These are phyloP conservation scores for Ganoderma lingzhi DNA, from an alignment of 1,284 basidiomycete species.

Conservation along the genomic window DNA sequence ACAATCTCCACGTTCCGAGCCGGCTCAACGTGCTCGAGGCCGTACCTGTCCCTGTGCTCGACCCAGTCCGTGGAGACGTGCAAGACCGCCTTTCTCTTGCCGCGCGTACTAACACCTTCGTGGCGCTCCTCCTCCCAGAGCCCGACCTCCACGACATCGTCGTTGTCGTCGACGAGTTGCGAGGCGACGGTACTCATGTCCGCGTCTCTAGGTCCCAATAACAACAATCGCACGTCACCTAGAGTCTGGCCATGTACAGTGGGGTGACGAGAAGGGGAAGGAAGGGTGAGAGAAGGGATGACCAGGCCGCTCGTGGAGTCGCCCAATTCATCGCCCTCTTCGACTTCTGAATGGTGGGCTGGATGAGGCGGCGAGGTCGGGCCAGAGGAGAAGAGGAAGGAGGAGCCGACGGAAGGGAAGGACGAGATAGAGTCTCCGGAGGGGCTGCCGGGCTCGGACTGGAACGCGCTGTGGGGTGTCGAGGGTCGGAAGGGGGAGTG, in stretches of 20 bases:
- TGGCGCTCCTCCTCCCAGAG: slow-evolving; percentile 58
- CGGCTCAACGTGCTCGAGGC: slow-evolving; percentile 69
- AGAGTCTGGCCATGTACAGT: slow-evolving; percentile 71
- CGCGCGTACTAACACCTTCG: slow-evolving; percentile 28
- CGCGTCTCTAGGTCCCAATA: slow-evolving; percentile 55
- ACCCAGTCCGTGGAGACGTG: slow-evolving; percentile 75
- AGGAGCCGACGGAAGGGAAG: slow-evolving; percentile 75
- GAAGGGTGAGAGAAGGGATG: slow-evolving; percentile 73
- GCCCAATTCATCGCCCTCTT: slow-evolving; percentile 44
- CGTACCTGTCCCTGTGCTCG: slow-evolving; percentile 67
- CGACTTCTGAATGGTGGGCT: slow-evolving; percentile 43
- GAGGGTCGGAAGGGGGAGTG: slow-evolving; percentile 50
- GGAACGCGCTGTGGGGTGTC: slow-evolving; percentile 60
- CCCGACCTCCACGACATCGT: slow-evolving; percentile 68
- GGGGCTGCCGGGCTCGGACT: slow-evolving; percentile 64
- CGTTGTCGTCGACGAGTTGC: slow-evolving; percentile 65
- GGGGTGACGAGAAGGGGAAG: slow-evolving; percentile 62
- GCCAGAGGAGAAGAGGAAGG: slow-evolving; percentile 78
- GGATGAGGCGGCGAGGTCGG: slow-evolving; percentile 60
- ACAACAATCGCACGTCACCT: slow-evolving; percentile 63
- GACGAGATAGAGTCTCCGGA: slow-evolving; percentile 69
- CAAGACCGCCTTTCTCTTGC: slow-evolving; percentile 44
- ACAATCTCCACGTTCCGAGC: slow-evolving; percentile 68
- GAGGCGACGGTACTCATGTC: slow-evolving; percentile 41
- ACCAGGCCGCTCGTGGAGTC: slow-evolving; percentile 63